Base-by-base conservation (phyloP, 179 eudicot species). In the Nepenthes alata region DNA sequence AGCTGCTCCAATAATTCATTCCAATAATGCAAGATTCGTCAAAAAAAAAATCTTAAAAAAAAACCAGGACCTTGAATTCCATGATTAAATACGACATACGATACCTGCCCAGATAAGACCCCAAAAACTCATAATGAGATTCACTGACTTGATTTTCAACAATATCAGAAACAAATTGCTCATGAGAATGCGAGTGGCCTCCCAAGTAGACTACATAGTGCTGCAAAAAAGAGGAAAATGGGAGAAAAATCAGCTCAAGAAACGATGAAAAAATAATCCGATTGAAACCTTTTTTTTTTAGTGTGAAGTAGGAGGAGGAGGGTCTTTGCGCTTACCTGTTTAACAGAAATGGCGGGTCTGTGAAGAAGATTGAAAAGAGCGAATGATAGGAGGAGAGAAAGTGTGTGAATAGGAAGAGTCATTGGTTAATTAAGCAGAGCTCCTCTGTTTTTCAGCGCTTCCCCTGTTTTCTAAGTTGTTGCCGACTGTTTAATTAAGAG, bases 131-230 rank as follows among this genome's bases (percentile, higher is more conserved):
- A 66, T 75, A 75, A 74, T 91, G 97, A 10, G 84, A 77, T 58
- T 85, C 81, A 25, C 65, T 72, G 2, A 81, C 84, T 69, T 71
- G 77, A 37, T 75, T 67, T 2, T 62, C 59, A 69, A 83, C 85
- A 63, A 35, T 50, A 10, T 69, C 69, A 12, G 88, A 67, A 3
- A 55, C 70, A 11, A 73, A 64, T 11, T 12, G 35, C 34, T 85
- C 85, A 70, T 81, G 89, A 35, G 91, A 81, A 77, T 85, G 94
- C 66, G 69, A 11, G 15, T 55, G 58, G 14, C 9, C 89, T 70
- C 97, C 97, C 75, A 88, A 63, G 70, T 91, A 88, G 63, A 91
- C 96, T 55, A 91, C 80, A 74, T 82, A 89, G 11, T 88, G 72
- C 90, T 82, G 61, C 71, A 54, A 62, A 9, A 44, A 72, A 37